A percentile compares a stretch with the other conserved stretches of the same genome.
phyloP scores from a whole-genome alignment of 345 rosid species.

The Eucalyptus coolabah region DNA sequence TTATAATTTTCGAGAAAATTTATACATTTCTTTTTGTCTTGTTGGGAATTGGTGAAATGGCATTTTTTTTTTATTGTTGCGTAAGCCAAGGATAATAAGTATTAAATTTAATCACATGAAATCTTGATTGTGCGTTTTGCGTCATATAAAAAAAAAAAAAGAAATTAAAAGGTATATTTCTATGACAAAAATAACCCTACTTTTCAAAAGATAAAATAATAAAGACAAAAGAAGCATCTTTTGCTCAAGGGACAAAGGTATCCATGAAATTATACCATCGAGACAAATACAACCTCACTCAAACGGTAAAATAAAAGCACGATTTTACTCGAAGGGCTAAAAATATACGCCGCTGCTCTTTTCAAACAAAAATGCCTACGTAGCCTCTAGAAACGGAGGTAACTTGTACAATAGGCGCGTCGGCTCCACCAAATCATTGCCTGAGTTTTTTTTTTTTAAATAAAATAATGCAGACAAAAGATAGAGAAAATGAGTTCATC shows the following conservation, averaged over 20 bases:
- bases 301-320: neutral
- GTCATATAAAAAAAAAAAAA: accelerated
- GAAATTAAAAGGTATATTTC: accelerated
- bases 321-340: no score
- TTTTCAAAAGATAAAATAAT: neutral
- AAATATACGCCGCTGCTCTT: no score
- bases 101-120: neutral
- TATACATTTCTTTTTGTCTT: neutral
- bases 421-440: neutral
- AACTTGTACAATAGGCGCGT: neutral
- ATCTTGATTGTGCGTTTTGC: neutral
- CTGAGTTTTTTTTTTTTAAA: neutral
- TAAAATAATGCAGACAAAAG: neutral
- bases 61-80: neutral
- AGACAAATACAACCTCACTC: neutral
- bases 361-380: no score
- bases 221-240: neutral
- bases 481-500: neutral
- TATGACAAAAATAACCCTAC: neutral
- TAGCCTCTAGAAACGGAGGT: no score
- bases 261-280: neutral
- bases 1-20: neutral
- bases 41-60: neutral
- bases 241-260: neutral
- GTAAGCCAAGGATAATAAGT: neutral